Evolutionary conservation across 2,329 filamentous ascomycete species (phyloP).

Genomic region (Aureobasidium sp.): DNA sequence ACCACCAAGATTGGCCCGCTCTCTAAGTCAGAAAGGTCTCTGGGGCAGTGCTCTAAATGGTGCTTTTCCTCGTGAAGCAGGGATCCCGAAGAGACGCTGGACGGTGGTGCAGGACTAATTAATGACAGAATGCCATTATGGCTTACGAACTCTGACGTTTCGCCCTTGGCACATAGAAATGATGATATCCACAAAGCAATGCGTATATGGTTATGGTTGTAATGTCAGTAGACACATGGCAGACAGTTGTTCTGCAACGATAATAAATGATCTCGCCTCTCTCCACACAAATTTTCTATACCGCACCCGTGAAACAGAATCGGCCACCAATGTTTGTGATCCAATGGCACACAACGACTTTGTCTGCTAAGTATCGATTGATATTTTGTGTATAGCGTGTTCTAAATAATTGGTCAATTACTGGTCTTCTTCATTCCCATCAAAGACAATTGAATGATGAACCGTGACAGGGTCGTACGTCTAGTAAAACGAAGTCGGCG

Average conservation of each 20-base stretch:
- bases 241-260: background rate
- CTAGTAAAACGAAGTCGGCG: too few species aligned
- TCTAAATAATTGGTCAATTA: too few species aligned
- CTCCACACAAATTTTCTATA: too few species aligned
- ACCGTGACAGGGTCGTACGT: too few species aligned
- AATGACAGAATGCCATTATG: background rate
- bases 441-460: too few species aligned
- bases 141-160: background rate
- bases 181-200: background rate
- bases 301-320: too few species aligned
- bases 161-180: background rate
- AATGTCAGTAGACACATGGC: background rate
- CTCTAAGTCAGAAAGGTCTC: constrained; percentile 30
- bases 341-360: too few species aligned
- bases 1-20: constrained; percentile 15
- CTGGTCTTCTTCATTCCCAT: too few species aligned
- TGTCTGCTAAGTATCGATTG: too few species aligned
- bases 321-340: too few species aligned
- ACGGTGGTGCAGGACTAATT: constrained; percentile 27
- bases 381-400: too few species aligned
- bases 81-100: constrained; percentile 35
- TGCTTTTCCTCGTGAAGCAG: constrained; percentile 27
- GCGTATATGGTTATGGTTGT: background rate
- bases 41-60: constrained; percentile 33
- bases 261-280: background rate